Base-by-base conservation (phyloP, 2,329 filamentous ascomycete genomes). In the Epichloe bromicola region DNA sequence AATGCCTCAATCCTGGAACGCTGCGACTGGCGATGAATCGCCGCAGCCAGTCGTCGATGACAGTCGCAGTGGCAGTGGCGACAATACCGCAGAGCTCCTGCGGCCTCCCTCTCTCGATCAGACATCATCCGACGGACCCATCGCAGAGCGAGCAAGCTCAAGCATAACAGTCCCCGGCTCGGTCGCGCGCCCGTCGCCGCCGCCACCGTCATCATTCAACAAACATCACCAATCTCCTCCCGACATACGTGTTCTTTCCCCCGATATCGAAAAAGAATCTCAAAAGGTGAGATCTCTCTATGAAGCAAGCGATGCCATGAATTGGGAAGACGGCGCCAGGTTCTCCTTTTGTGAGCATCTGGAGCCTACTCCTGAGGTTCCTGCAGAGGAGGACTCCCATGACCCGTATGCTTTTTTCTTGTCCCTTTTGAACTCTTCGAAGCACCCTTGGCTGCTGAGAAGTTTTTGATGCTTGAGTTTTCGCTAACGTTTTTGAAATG, bases 211-310 rank as follows among this genome's bases (percentile, higher is more conserved):
- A 12, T 23, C 36, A 20, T n/a, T 37, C 23, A 6, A 40, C 46
- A 39, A 48, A 14, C 14, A 19, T 5, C 39, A 47, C 4, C 42
- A 45, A 19, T 58, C 65, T 34, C 57, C 67, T 50, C 74, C 75
- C 56, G 72, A 71, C 63, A 75, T 78, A 58, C 72, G 71, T 57
- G 65, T 79, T 61, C 68, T 79, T 63, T 70, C 75, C 59, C 70
- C 70, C 63, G 76, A 79, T 59, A 65, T 74, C 60, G 76, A 80
- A 70, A 75, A 74, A 69, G 78, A 81, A 70, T 81, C 78, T 70
- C 75, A 77, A 76, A 80, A 80, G 74, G 78, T 81, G 74, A 79
- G 78, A 73, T 80, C 76, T 67, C 77, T 81, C 68, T 81, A 81
- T 73, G 73, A 75, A 70, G 71, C 71, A 61, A 73, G 72, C 68